Conservation (phyloP, 306 rosid species). For the Luffa aegyptiaca region DNA sequence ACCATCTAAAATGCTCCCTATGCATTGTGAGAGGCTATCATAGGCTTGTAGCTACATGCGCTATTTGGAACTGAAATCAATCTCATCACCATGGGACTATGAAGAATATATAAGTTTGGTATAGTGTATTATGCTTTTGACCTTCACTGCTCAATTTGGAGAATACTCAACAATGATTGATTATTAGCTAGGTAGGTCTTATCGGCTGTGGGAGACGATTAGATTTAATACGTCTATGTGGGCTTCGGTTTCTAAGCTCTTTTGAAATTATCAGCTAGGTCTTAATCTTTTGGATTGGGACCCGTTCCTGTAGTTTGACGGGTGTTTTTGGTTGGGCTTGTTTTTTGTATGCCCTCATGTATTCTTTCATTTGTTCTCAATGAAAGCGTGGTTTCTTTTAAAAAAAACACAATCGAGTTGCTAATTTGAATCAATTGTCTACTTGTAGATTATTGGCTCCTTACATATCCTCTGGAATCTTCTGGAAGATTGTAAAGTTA, state of each 20-base stretch:
- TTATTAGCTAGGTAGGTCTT: no score
- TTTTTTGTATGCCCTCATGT: no score
- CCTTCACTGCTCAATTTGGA: not conserved
- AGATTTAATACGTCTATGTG: no score
- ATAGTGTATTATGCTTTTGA: not conserved
- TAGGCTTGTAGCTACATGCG: not conserved
- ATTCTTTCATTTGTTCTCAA: no score
- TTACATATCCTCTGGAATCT: constrained; percentile 66
- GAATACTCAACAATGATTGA: not conserved
- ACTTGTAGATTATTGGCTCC: constrained; percentile 66
- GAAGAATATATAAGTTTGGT: not conserved
- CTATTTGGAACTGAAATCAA: not conserved
- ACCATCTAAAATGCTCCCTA: not conserved
- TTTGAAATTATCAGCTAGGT: no score
- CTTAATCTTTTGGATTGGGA: no score
- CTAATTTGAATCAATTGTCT: constrained; percentile 13
- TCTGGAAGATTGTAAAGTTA: constrained; percentile 56
- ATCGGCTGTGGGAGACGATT: no score
- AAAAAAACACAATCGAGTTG: not conserved
- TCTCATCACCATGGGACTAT: not conserved
- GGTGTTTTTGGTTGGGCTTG: no score
- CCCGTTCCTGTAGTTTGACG: no score
- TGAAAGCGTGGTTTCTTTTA: no score
- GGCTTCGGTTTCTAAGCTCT: no score
- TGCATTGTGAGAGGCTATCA: not conserved